Conservation (phyloP, 345 rosid genomes). For the Angophora floribunda region DNA sequence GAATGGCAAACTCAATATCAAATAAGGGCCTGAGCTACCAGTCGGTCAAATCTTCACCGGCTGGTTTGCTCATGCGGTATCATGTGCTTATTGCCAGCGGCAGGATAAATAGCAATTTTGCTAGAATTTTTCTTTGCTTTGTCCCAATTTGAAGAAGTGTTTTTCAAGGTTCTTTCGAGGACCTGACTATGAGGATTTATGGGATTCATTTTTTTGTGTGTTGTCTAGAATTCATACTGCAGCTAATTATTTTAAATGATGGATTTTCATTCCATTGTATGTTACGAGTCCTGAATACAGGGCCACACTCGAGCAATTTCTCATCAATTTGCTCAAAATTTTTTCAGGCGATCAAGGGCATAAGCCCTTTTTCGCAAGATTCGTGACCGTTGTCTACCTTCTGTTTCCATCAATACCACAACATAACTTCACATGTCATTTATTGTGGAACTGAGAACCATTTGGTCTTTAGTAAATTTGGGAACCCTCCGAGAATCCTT, state of each 20-base stretch:
- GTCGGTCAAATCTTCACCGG: neutral
- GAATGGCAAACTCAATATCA: neutral
- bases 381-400: neutral
- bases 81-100: neutral
- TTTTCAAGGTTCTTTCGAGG: neutral
- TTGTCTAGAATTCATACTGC: neutral
- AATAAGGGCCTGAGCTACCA: neutral
- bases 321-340: constrained; percentile 54
- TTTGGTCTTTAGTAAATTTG: constrained; percentile 74
- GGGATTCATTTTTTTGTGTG: neutral
- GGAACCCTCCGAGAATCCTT: neutral
- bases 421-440: neutral
- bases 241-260: neutral
- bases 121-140: no score
- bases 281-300: constrained; percentile 72
- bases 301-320: constrained; percentile 87
- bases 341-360: constrained; percentile 34
- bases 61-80: neutral
- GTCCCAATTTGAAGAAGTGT: neutral
- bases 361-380: neutral
- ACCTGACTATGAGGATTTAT: neutral
- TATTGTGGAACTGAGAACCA: constrained; percentile 93
- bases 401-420: neutral
- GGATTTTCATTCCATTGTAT: constrained; percentile 11
- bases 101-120: neutral